Percentiles rank a stretch among this genome's conserved stretches.
Conservation (phyloP, 2,329 filamentous ascomycete genomes). For the Ceratocystis lukuohia region DNA sequence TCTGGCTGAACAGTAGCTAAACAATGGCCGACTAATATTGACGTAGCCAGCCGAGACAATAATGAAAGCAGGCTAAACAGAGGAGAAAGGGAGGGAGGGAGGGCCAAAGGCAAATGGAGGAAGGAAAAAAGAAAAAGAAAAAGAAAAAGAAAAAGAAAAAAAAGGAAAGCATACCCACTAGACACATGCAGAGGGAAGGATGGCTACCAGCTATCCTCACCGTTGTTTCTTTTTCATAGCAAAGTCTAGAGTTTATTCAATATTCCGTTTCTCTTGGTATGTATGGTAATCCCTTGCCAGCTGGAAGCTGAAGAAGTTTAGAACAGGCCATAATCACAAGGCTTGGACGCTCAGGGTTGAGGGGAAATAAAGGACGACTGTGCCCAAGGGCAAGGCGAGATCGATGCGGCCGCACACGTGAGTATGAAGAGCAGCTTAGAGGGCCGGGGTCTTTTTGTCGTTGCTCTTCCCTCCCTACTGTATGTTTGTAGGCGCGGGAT, state of each 20-base stretch:
- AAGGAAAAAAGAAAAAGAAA: neutral
- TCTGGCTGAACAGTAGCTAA: neutral
- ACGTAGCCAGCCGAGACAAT: neutral
- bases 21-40: constrained; percentile 1
- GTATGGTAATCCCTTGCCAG: neutral
- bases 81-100: neutral
- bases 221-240: neutral
- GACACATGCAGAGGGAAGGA: neutral
- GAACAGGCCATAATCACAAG: neutral
- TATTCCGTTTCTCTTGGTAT: constrained; percentile 1
- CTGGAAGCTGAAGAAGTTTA: neutral
- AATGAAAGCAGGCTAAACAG: neutral
- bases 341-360: neutral
- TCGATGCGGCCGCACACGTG: neutral
- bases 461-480: neutral
- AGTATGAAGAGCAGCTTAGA: neutral
- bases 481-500: too few species aligned
- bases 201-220: neutral
- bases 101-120: neutral
- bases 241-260: neutral
- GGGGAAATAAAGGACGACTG: neutral
- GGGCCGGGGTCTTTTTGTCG: neutral
- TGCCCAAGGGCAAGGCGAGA: neutral
- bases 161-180: neutral
- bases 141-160: neutral